These are phyloP conservation scores for Lactifluus piperatus DNA, from an alignment of 768 basidiomycete species.

Conservation along the genomic window DNA sequence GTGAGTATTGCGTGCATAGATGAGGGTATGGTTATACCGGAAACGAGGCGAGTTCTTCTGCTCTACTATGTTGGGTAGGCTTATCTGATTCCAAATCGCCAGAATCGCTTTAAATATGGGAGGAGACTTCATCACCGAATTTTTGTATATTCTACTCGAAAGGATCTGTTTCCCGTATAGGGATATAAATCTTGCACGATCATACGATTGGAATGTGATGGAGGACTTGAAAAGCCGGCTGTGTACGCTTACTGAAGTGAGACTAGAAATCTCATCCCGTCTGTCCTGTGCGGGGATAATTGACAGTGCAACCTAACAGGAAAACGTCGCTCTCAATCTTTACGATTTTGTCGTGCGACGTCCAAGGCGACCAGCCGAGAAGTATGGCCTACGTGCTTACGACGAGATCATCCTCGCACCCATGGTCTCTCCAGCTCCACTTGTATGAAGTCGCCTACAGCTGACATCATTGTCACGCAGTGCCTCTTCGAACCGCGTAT, in stretches of 20 bases:
- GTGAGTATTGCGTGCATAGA: slow-evolving; percentile 91
- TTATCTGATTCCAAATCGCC: not conserved
- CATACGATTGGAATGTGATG: slow-evolving; percentile 86
- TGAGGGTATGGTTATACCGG: slow-evolving; percentile 80
- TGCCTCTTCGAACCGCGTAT: slow-evolving; percentile 90
- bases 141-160: slow-evolving; percentile 69
- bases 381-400: slow-evolving; percentile 85
- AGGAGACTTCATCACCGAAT: slow-evolving; percentile 91
- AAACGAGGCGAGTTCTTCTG: slow-evolving; percentile 58
- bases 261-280: slow-evolving; percentile 19
- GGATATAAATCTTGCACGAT: slow-evolving; percentile 64
- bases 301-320: slow-evolving; percentile 35
- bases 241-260: slow-evolving; percentile 83
- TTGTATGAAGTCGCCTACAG: not conserved
- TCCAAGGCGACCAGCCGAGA: slow-evolving; percentile 68
- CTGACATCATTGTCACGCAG: slow-evolving; percentile 32
- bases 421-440: slow-evolving; percentile 52
- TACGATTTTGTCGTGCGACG: slow-evolving; percentile 85
- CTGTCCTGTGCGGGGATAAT: not conserved
- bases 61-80: not conserved
- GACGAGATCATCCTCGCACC: slow-evolving; percentile 94
- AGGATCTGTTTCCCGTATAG: slow-evolving; percentile 84
- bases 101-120: slow-evolving; percentile 82
- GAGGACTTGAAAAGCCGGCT: slow-evolving; percentile 82
- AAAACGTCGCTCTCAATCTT: slow-evolving; percentile 80